Evolutionary conservation across 208 protist genomes (phyloP).

Genomic region (Crithidia acanthocephali): DNA sequence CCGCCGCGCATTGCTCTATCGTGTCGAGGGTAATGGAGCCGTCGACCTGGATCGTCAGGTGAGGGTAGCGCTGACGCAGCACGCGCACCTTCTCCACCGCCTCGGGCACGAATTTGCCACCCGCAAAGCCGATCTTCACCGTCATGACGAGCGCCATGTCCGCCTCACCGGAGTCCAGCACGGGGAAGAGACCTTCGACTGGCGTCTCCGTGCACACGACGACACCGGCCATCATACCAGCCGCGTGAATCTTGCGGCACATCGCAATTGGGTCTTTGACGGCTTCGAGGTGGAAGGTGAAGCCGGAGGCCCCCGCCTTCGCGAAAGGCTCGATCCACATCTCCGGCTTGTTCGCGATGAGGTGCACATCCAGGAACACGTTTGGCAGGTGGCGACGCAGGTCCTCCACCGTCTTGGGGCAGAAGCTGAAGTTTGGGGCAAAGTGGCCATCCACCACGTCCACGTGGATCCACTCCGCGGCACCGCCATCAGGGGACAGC

Average conservation of each 20-base stretch:
- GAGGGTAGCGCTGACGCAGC: conserved; percentile 81
- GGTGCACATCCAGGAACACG: conserved; percentile 94
- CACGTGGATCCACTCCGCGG: conserved; percentile 95
- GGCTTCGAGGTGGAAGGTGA: conserved; percentile 96
- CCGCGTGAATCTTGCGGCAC: conserved; percentile 69
- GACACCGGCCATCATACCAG: conserved; percentile 92
- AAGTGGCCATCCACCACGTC: conserved; percentile 98
- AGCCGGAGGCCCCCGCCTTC: conserved; percentile 82
- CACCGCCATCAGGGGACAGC: conserved; percentile 66
- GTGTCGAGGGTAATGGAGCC: conserved; percentile 96
- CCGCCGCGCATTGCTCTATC: conserved; percentile 89
- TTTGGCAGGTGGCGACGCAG: conserved; percentile 84
- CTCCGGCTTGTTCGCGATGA: conserved; percentile 94
- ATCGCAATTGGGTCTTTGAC: conserved; percentile 45
- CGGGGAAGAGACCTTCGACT: conserved; percentile 45
- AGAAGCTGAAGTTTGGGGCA: conserved; percentile 96
- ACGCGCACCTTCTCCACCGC: conserved; percentile 96
- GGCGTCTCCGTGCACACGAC: conserved; percentile 95
- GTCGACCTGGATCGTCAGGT: conserved; percentile 98
- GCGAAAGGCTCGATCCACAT: conserved; percentile 86
- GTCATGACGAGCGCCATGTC: conserved; percentile 99
- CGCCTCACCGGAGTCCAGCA: conserved; percentile 81
- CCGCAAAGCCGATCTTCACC: conserved; percentile 99
- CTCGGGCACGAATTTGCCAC: conserved; percentile 97
- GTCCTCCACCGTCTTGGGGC: conserved; percentile 90